Evolutionary conservation across 495 filamentous ascomycete species (phyloP), one percentile per base, ranked within the genome.

Genomic region (Aspergillus affinis): DNA sequence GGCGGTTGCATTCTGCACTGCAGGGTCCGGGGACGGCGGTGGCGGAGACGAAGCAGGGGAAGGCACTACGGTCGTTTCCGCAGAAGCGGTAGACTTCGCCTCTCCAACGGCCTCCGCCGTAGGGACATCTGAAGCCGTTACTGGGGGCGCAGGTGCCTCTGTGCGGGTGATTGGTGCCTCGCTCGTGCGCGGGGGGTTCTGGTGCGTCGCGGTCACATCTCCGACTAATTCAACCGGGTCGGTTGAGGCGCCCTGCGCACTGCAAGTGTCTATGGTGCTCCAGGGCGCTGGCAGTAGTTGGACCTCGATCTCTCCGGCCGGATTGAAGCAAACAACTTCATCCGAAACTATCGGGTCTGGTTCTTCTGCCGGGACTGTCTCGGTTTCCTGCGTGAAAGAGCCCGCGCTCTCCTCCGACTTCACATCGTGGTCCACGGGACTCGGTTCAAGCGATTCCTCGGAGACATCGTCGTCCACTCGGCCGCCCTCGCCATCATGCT

Each of bases 401-500:
- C 4, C 36, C 8, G 36, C 12, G 36, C 36, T 15, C 36, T 49
- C 47, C 15, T 36, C 52, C 32, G 23, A 36, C 17, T 41, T 18
- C 15, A 73, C 69, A 20, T 75, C 69, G 13, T 74, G 75, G 54
- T 78, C 79, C 51, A 75, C 65, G 21, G 79, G 73, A 57, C 72
- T 71, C 8, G 65, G 23, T 49, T 71, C 69, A 23, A 64, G 54
- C 10, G 63, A 32, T 49, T 84, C 77, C 41, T 72, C 68, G 0
- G 77, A 74, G 26, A 73, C 73, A 55, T 89, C 86, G 18, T 83
- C 79, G 30, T 90, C 88, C 5, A 72, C 78, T 17, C 79, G 81
- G 18, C 78, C 78, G n/a, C 77, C 70, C 58, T 92, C 91, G 61
- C 93, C 83, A 61, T 86, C 83, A 64, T 83, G 88, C 76, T 88